Base-by-base conservation (phyloP, 176 grass and related monocot species). In the Bromus sterilis region DNA sequence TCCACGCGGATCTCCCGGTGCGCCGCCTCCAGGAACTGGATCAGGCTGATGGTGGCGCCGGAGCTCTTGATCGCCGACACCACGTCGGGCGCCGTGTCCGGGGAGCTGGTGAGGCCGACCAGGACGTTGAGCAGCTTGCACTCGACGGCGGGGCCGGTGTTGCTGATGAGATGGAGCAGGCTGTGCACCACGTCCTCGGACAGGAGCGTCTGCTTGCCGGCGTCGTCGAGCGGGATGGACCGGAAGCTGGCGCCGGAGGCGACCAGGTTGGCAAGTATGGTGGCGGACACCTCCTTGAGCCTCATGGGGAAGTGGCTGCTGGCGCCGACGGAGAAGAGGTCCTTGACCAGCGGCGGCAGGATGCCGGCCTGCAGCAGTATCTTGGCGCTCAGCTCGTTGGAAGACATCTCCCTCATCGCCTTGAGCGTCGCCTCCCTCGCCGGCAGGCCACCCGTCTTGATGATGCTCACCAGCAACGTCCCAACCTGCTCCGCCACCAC, bases 141-240 rank as follows among this genome's bases (percentile, higher is more conserved):
- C 53, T 94, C 91, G 28, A 94, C 92, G 66, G 87, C 77, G 0
- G 91, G 87, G 57, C 94, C 94, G 0, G 89, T 90, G 77, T 90
- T 97, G 87, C 89, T 94, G 79, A 94, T 97, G 16, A 94, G 90
- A 72, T 92, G 87, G 66, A 97, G 82, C 72, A 94, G 86, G 82
- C 87, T 90, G 74, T 92, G 91, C 42, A 97, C 76, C 14, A 97
- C 77, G 3, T 86, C 80, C 76, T 97, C 94, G 29, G 89, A 94
- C 37, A 89, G 53, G 36, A 97, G 80, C 23, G 91, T 97, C 53
- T 69, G 76, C n/a, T 61, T 56, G 25, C 29, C 35, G 14, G 80
- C 83, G 34, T 85, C 73, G 26, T 90, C 83, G 7, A 97, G 71
- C 43, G 63, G 60, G 24, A 94, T 89, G 4, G 71, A 75, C 25